Evolutionary conservation across 2,329 filamentous ascomycete species (phyloP).

Genomic region (Cadophora sp.): DNA sequence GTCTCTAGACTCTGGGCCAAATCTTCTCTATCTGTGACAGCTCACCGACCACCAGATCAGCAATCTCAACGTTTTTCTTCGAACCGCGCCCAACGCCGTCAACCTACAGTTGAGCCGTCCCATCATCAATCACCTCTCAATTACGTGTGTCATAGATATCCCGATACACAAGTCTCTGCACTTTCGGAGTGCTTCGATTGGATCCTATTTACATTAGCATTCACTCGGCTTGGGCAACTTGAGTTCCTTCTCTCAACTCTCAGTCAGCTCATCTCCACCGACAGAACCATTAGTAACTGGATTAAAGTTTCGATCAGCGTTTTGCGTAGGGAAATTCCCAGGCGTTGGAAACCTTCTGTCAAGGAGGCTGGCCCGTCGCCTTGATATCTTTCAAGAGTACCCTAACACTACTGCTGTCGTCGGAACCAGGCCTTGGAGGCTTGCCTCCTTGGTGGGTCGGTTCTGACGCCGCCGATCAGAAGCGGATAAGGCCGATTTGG

Average conservation of each 20-base stretch:
- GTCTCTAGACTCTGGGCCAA: background rate
- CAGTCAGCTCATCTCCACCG: background rate
- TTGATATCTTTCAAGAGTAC: background rate
- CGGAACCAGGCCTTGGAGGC: conserved; percentile 2
- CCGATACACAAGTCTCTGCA: background rate
- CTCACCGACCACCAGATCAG: conserved; percentile 1
- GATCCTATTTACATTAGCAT: background rate
- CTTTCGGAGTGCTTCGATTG: background rate
- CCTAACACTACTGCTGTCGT: background rate
- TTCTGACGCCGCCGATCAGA: background rate
- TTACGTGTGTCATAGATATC: background rate
- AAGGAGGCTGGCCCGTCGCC: background rate
- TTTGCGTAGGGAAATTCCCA: conserved; percentile 1
- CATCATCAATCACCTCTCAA: background rate
- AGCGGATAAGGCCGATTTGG: background rate
- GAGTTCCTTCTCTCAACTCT: background rate
- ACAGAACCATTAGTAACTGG: background rate
- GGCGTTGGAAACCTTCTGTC: background rate
- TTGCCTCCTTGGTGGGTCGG: background rate
- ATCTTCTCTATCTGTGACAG: conserved; percentile 5
- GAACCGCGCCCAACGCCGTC: conserved; percentile 12
- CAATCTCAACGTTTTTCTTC: conserved; percentile 6
- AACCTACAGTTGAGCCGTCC: background rate
- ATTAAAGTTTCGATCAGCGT: conserved; percentile 2
- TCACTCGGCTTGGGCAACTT: background rate